Percentiles rank a stretch among this genome's conserved stretches.
Evolutionary conservation across 2,329 filamentous ascomycete species (phyloP).

Genomic region (Ceratocystiopsis sp.): DNA sequence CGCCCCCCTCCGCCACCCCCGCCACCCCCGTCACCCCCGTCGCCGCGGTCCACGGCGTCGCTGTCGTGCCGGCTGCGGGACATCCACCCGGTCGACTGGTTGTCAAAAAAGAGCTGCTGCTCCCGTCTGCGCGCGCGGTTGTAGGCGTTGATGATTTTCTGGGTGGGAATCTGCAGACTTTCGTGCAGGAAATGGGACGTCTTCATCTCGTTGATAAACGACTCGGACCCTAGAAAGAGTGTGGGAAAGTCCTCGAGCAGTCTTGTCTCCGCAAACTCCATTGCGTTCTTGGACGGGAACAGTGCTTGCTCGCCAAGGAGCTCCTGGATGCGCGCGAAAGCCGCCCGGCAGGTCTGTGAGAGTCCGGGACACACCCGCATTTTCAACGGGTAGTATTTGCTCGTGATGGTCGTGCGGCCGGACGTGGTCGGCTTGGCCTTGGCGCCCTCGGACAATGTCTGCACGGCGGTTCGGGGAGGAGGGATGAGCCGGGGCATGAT

Average conservation of each 20-base stretch:
- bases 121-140: neutral
- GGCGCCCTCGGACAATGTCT: constrained; percentile 2
- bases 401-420: constrained; percentile 4
- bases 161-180: constrained; percentile 2
- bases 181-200: constrained; percentile 2
- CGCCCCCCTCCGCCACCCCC: neutral
- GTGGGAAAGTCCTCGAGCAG: neutral
- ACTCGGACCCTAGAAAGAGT: constrained; percentile 1
- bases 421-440: constrained; percentile 2
- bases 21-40: neutral
- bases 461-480: neutral
- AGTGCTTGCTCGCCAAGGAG: neutral
- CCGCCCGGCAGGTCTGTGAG: neutral
- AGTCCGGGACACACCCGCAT: constrained; percentile 1
- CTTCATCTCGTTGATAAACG: constrained; percentile 1
- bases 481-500: neutral
- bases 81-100: neutral
- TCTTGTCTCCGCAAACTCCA: neutral
- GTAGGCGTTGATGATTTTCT: constrained; percentile 5
- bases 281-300: constrained; percentile 1
- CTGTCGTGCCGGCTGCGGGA: no score
- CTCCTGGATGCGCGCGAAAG: neutral
- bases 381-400: constrained; percentile 4
- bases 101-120: constrained; percentile 4
- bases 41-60: neutral